Conservation (phyloP, 805 yeast species). For the Ogataea populi-albae region DNA sequence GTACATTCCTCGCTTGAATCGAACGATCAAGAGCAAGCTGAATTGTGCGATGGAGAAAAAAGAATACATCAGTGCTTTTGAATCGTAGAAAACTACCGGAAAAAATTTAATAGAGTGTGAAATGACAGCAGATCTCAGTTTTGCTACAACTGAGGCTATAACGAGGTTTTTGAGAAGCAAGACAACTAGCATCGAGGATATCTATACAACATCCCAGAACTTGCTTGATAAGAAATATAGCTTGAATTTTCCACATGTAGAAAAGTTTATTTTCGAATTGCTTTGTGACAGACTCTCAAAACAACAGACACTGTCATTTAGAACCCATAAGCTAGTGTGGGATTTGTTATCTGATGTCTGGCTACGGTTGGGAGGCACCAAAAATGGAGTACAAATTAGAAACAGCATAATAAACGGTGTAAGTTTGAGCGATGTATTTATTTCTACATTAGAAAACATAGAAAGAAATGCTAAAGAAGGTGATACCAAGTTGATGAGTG, state of each 20-base stretch:
- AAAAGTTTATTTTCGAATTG: slow-evolving; percentile 55
- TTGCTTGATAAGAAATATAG: slow-evolving; percentile 32
- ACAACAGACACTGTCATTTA: slow-evolving; percentile 40
- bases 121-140: slow-evolving; percentile 1
- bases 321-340: slow-evolving; percentile 48
- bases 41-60: too few relatives aligned
- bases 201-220: slow-evolving; percentile 34
- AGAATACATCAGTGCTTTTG: too few relatives aligned
- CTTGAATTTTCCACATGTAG: slow-evolving; percentile 53
- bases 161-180: slow-evolving; percentile 60
- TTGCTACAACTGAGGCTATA: slow-evolving; percentile 43
- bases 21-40: too few relatives aligned
- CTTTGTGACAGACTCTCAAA: slow-evolving; percentile 61
- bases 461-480: slow-evolving; percentile 18
- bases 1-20: too few relatives aligned
- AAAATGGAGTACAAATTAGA: slow-evolving; percentile 33
- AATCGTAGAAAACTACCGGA: too few relatives aligned
- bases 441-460: slow-evolving; percentile 23
- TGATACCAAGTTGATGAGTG: slow-evolving; percentile 22
- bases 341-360: slow-evolving; percentile 38
- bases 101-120: too few relatives aligned
- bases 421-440: slow-evolving; percentile 38
- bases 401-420: slow-evolving; percentile 40
- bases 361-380: slow-evolving; percentile 17
- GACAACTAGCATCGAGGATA: slow-evolving; percentile 40